Evolutionary conservation across 2,329 filamentous ascomycete species (phyloP).

Genomic region (Ophiostoma montium): DNA sequence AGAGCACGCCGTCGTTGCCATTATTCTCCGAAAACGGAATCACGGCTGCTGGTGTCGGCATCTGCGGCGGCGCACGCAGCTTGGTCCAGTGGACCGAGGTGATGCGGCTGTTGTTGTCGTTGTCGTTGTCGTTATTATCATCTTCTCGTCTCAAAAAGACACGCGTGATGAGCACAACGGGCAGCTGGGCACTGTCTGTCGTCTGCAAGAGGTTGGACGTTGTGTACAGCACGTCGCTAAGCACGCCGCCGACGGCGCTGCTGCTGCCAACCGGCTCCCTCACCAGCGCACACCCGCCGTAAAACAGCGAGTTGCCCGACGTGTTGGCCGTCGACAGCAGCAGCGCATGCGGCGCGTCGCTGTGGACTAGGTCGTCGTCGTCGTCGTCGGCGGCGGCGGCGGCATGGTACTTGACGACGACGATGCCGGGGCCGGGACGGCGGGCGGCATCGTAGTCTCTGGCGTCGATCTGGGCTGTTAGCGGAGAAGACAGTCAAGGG

Average conservation of each 20-base stretch:
- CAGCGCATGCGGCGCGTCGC: constrained; percentile 23
- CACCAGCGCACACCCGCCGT: constrained; percentile 29
- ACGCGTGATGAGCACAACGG: constrained; percentile 31
- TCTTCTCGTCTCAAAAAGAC: constrained; percentile 20
- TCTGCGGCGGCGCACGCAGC: constrained; percentile 26
- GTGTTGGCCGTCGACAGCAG: constrained; percentile 26
- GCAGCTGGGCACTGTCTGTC: constrained; percentile 22
- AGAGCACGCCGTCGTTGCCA: constrained; percentile 20
- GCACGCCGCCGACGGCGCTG: too few relatives aligned
- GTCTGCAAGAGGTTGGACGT: constrained; percentile 30
- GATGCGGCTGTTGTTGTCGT: constrained; percentile 15
- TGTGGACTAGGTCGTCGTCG: constrained; percentile 23
- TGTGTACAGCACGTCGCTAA: constrained; percentile 26
- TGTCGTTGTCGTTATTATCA: too few relatives aligned
- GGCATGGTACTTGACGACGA: background rate
- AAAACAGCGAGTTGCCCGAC: constrained; percentile 31
- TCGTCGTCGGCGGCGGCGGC: constrained; percentile 1
- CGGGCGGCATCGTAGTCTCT: background rate
- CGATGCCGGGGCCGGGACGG: background rate
- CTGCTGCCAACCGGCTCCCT: too few relatives aligned
- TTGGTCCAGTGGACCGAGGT: constrained; percentile 25
- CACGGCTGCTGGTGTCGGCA: constrained; percentile 47
- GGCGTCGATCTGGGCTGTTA: too few relatives aligned
- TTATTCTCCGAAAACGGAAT: constrained; percentile 35
- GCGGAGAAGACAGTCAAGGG: background rate